Percentiles rank a stretch among this genome's conserved stretches.
phyloP scores from a whole-genome alignment of 129 eudicot genomes.

The Flaveria bidentis region DNA sequence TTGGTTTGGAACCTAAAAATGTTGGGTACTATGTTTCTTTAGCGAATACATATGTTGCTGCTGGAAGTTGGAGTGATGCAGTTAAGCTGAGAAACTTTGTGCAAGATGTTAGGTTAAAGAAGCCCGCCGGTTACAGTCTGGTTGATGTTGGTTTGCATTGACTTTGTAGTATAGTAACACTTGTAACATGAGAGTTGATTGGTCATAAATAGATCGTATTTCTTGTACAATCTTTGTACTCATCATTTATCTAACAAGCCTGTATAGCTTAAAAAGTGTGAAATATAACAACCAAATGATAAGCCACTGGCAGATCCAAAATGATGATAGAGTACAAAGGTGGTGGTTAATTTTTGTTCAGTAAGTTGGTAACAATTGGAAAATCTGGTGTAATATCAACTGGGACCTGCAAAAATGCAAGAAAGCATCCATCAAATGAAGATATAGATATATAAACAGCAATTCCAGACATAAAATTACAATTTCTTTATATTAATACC shows the following conservation, averaged over 20 bases:
- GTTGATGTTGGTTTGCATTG: slow-evolving; percentile 41
- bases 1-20: slow-evolving; percentile 54
- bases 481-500: neutral
- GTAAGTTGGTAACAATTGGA: slow-evolving; percentile 49
- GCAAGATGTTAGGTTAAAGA: slow-evolving; percentile 43
- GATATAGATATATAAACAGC: neutral
- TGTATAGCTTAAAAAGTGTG: neutral
- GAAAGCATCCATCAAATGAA: slow-evolving; percentile 7
- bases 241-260: neutral
- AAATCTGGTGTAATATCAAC: slow-evolving; percentile 84
- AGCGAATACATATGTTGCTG: slow-evolving; percentile 62
- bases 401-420: slow-evolving; percentile 61
- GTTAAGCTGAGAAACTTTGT: slow-evolving; percentile 47
- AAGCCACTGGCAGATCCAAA: slow-evolving; percentile 14
- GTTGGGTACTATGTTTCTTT: slow-evolving; percentile 57
- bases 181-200: neutral
- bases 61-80: slow-evolving; percentile 71
- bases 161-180: neutral
- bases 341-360: slow-evolving; percentile 22
- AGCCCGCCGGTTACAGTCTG: slow-evolving; percentile 52
- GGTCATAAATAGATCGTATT: neutral
- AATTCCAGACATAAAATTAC: neutral
- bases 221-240: neutral
- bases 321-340: slow-evolving; percentile 5
- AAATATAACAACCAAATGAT: neutral